phyloP scores from a whole-genome alignment of 2,329 filamentous ascomycete genomes.

The Fusarium tuaranense region DNA sequence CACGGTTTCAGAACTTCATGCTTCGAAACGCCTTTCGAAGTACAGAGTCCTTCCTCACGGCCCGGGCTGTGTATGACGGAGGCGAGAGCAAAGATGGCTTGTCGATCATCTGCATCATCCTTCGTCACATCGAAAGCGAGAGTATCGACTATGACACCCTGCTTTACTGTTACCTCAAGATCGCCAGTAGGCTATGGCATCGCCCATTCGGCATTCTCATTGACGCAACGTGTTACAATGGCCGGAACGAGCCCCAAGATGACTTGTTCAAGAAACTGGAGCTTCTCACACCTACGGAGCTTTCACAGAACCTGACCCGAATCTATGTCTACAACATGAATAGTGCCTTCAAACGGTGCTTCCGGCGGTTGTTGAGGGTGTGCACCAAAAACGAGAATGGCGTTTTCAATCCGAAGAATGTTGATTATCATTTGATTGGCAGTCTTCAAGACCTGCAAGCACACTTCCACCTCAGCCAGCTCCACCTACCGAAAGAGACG shows the following conservation, averaged over 20 bases:
- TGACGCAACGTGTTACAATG: conserved; percentile 77
- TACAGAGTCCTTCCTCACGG: conserved; percentile 72
- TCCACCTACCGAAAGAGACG: conserved; percentile 77
- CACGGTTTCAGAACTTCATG: conserved; percentile 79
- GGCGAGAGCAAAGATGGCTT: conserved; percentile 78
- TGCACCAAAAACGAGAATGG: conserved; percentile 70
- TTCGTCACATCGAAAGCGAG: conserved; percentile 75
- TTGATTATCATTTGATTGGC: conserved; percentile 75
- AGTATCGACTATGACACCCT: conserved; percentile 74
- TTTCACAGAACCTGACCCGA: conserved; percentile 68
- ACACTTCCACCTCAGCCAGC: conserved; percentile 74
- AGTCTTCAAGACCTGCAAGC: conserved; percentile 73
- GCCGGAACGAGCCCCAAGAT: conserved; percentile 74
- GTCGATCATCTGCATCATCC: conserved; percentile 76
- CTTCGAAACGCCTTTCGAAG: conserved; percentile 74
- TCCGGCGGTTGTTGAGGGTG: conserved; percentile 71
- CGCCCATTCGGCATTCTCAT: conserved; percentile 75
- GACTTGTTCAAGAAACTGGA: conserved; percentile 74
- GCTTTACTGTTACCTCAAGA: conserved; percentile 77
- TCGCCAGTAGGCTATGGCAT: conserved; percentile 77
- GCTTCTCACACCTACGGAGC: conserved; percentile 70
- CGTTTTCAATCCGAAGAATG: conserved; percentile 72
- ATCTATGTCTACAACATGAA: conserved; percentile 82
- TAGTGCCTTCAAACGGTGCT: conserved; percentile 75
- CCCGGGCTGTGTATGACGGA: conserved; percentile 76